Base-by-base conservation (phyloP, 1,284 basidiomycete species). In the Rhizoctonia solani region DNA sequence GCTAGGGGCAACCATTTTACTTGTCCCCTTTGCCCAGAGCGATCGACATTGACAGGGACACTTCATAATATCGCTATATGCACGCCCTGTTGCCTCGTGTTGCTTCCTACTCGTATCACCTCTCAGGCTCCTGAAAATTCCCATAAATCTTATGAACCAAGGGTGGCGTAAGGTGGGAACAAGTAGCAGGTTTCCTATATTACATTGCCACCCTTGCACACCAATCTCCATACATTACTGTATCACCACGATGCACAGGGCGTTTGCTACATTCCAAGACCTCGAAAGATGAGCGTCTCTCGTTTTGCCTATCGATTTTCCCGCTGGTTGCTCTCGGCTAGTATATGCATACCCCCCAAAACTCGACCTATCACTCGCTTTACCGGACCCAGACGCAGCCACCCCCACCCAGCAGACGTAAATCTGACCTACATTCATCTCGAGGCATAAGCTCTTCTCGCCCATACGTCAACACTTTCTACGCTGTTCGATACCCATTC, bases 81-180 rank as follows among this genome's bases (percentile, higher is more conserved):
- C n/a, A n/a, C 59, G 53, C 39, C 47, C 44, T 47, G 59, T 49
- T 42, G 59, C 49, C 59, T 52, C 59, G 59, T 63, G 59, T 63
- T 53, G 21, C 59, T 25, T 37, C 25, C n/a, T 32, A 37, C 27
- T 29, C 58, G 23, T 63, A 41, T 63, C 59, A 63, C 23, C 50
- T 42, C 6, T 27, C 23, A 23, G 4, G 19, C 11, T 8, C 47
- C 46, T 32, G 25, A 19, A 32, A 50, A 61, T 30, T 44, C 42
- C 23, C n/a, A n/a, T n/a, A n/a, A n/a, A n/a, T n/a, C n/a, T n/a
- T n/a, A n/a, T n/a, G n/a, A n/a, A n/a, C n/a, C n/a, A n/a, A n/a
- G n/a, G n/a, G n/a, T n/a, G n/a, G n/a, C n/a, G n/a, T n/a, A n/a
- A n/a, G n/a, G n/a, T n/a, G n/a, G n/a, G n/a, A n/a, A n/a, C n/a